A percentile compares a stretch with the other conserved stretches of the same genome.
Conservation (phyloP, 305 asterid genomes). For the Petunia hybrid region DNA sequence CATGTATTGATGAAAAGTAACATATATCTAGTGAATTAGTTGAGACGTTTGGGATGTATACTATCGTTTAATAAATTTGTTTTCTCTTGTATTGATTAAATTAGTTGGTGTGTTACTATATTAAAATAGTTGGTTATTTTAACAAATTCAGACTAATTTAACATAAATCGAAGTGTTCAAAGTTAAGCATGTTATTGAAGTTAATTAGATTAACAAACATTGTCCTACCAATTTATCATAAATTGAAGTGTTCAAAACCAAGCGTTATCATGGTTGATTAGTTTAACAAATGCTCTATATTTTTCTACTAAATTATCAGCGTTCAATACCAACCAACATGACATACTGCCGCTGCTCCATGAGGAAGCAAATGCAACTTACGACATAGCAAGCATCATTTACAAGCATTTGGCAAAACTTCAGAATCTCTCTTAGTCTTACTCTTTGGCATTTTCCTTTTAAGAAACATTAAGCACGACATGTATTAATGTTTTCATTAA, state of each 20-base stretch:
- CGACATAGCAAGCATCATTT: neutral
- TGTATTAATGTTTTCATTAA: neutral
- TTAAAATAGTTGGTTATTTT: neutral
- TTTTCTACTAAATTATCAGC: too few species aligned
- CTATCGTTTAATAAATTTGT: too few species aligned
- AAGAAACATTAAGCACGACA: neutral
- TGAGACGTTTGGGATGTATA: too few species aligned
- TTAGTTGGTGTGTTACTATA: neutral
- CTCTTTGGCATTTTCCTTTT: neutral
- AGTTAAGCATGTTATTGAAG: too few species aligned
- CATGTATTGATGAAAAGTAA: too few species aligned
- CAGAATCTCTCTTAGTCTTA: constrained; percentile 14
- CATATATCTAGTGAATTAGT: too few species aligned
- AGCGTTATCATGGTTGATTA: too few species aligned
- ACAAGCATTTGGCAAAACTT: neutral
- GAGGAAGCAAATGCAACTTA: neutral
- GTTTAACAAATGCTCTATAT: too few species aligned
- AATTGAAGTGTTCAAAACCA: neutral
- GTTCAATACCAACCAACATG: neutral
- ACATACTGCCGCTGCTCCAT: constrained; percentile 17
- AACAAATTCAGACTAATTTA: neutral
- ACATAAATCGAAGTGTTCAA: neutral
- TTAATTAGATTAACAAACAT: too few species aligned
- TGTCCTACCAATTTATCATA: neutral
- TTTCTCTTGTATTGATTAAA: neutral